phyloP scores from a whole-genome alignment of 2,329 filamentous ascomycete genomes.

The Fusarium chuoi region DNA sequence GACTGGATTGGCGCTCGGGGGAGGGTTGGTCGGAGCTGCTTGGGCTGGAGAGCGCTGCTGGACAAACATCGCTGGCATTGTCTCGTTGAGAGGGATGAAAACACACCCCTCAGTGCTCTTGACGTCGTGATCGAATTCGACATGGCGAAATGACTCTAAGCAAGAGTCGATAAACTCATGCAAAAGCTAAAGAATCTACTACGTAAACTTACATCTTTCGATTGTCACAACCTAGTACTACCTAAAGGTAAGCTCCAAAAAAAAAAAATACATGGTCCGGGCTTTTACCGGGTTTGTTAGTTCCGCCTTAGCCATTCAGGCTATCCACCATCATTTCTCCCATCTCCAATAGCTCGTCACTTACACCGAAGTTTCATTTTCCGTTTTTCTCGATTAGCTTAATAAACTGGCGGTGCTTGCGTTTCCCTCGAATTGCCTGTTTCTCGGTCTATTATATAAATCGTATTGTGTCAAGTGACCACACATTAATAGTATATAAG shows the following conservation, averaged over 20 bases:
- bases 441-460: conserved; percentile 3
- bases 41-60: conserved; percentile 48
- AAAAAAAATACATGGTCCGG: conserved; percentile 39
- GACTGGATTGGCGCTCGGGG: conserved; percentile 46
- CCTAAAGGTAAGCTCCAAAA: conserved; percentile 29
- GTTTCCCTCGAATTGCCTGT: background rate
- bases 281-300: conserved; percentile 37
- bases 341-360: conserved; percentile 5
- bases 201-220: conserved; percentile 43
- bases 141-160: conserved; percentile 47
- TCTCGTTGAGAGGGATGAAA: conserved; percentile 47
- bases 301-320: conserved; percentile 40
- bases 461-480: conserved; percentile 31
- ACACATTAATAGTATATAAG: conserved; percentile 11
- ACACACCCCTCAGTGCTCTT: conserved; percentile 49
- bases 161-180: conserved; percentile 26
- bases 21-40: conserved; percentile 50
- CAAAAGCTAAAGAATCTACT: conserved; percentile 33
- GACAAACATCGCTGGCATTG: conserved; percentile 58
- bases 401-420: conserved; percentile 1
- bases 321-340: conserved; percentile 6
- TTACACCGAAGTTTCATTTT: conserved; percentile 19
- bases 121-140: conserved; percentile 51
- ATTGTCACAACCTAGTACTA: conserved; percentile 24
- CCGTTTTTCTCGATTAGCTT: background rate